Percentiles rank a stretch among this genome's conserved stretches.
phyloP scores from a whole-genome alignment of 2,329 filamentous ascomycete species.

The Cordyceps tenuipes region DNA sequence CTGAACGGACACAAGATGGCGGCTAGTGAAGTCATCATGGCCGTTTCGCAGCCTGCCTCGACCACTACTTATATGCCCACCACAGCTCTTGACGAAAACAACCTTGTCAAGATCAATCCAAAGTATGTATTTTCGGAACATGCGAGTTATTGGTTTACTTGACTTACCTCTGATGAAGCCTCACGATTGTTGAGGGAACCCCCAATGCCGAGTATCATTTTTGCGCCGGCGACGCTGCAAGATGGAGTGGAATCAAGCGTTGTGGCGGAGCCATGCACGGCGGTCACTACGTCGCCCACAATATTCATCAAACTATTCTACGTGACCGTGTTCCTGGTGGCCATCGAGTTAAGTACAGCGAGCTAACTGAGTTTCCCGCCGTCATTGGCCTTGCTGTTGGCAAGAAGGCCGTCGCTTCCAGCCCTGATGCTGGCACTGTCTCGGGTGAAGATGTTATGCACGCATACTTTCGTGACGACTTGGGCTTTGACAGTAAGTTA shows the following conservation, averaged over 20 bases:
- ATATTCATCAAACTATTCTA: slow-evolving; percentile 57
- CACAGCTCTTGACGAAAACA: slow-evolving; percentile 51
- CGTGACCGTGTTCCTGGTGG: slow-evolving; percentile 24
- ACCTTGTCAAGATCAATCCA: slow-evolving; percentile 55
- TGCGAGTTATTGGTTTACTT: not conserved
- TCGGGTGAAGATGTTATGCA: slow-evolving; percentile 55
- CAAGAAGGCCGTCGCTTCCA: slow-evolving; percentile 58
- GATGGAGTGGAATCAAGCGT: slow-evolving; percentile 73
- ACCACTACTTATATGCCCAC: slow-evolving; percentile 55
- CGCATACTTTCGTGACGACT: slow-evolving; percentile 58
- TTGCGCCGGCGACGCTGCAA: slow-evolving; percentile 59
- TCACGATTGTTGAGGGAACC: slow-evolving; percentile 44
- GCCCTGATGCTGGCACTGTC: slow-evolving; percentile 45
- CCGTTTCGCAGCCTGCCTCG: slow-evolving; percentile 55
- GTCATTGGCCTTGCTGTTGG: slow-evolving; percentile 67
- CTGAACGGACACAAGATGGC: slow-evolving; percentile 50
- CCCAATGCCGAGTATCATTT: slow-evolving; percentile 56
- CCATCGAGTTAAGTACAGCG: slow-evolving; percentile 36
- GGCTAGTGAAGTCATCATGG: slow-evolving; percentile 60
- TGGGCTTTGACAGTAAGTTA: slow-evolving; percentile 54
- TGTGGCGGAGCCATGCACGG: slow-evolving; percentile 69
- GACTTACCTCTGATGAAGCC: slow-evolving; percentile 24
- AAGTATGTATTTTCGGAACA: slow-evolving; percentile 28
- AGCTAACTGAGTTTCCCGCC: slow-evolving; percentile 47
- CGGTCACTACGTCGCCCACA: slow-evolving; percentile 57